These are phyloP conservation scores for Emmonsiellopsis sp. DNA, from an alignment of 2,329 filamentous ascomycete genomes.

Conservation along the genomic window DNA sequence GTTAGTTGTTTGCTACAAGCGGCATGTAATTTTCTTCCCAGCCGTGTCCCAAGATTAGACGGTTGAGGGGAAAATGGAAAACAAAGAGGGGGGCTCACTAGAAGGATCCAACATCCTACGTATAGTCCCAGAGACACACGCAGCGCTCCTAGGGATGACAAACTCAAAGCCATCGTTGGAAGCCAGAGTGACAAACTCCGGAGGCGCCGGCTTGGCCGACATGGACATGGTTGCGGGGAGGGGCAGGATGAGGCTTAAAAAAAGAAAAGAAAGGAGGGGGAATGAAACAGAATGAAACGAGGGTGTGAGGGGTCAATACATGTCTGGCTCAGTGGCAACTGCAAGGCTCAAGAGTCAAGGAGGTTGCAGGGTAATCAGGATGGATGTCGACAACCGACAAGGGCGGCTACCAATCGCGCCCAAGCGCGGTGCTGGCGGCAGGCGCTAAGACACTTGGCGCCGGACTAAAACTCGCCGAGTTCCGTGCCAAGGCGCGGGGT, in stretches of 20 bases:
- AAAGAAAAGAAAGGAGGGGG: not conserved
- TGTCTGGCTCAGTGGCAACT: not conserved
- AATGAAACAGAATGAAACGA: constrained; percentile 3
- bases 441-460: too few species aligned
- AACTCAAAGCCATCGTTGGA: constrained; percentile 59
- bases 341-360: too few species aligned
- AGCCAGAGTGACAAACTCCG: constrained; percentile 55
- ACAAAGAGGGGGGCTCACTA: constrained; percentile 38
- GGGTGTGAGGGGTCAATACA: too few species aligned
- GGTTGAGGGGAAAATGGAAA: not conserved
- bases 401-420: too few species aligned
- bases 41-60: not conserved
- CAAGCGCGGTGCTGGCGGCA: too few species aligned
- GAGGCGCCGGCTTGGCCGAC: constrained; percentile 12
- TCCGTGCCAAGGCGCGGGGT: too few species aligned
- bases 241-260: not conserved
- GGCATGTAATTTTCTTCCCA: too few species aligned
- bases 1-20: too few species aligned
- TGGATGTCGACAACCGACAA: too few species aligned
- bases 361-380: too few species aligned
- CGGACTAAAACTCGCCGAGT: too few species aligned
- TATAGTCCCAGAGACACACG: constrained; percentile 53
- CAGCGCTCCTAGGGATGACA: constrained; percentile 51
- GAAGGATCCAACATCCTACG: constrained; percentile 55
- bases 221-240: constrained; percentile 13